These are phyloP conservation scores for Histomonas meleagridis DNA, from an alignment of 208 protist genomes.

Conservation along the genomic window DNA sequence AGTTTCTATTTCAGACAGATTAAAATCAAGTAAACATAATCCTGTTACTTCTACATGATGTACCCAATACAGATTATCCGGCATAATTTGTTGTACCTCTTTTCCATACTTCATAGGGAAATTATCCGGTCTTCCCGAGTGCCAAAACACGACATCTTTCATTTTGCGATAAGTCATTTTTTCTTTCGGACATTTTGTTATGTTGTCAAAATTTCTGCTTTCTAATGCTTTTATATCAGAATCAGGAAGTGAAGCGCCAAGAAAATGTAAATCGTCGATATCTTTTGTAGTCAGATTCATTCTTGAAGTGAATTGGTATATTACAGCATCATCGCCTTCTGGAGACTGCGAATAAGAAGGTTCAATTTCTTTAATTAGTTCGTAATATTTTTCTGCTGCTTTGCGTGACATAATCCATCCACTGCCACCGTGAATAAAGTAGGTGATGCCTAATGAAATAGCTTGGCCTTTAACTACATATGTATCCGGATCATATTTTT, in stretches of 20 bases:
- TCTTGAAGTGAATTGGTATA: not conserved
- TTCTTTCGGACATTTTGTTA: not conserved
- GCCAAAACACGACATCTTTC: conserved; percentile 10
- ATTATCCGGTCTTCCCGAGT: not conserved
- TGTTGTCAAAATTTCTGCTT: not conserved
- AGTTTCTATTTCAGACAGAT: no score
- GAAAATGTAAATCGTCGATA: not conserved
- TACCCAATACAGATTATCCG: no score
- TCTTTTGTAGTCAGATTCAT: not conserved
- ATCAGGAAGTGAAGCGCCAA: not conserved
- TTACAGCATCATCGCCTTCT: not conserved
- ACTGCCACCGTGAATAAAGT: no score
- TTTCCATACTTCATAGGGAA: not conserved
- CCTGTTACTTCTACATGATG: no score
- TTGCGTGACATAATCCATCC: conserved; percentile 24
- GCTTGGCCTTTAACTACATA: not conserved
- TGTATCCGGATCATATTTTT: not conserved
- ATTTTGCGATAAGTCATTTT: no score
- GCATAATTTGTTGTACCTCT: not conserved
- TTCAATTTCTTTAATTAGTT: not conserved
- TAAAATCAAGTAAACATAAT: no score
- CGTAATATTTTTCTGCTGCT: not conserved
- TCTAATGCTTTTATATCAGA: not conserved
- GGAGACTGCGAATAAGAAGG: not conserved
- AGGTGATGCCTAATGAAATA: not conserved